These are phyloP conservation scores for Pyricularia grisea DNA, from an alignment of 2,329 filamentous ascomycete genomes.

Conservation along the genomic window DNA sequence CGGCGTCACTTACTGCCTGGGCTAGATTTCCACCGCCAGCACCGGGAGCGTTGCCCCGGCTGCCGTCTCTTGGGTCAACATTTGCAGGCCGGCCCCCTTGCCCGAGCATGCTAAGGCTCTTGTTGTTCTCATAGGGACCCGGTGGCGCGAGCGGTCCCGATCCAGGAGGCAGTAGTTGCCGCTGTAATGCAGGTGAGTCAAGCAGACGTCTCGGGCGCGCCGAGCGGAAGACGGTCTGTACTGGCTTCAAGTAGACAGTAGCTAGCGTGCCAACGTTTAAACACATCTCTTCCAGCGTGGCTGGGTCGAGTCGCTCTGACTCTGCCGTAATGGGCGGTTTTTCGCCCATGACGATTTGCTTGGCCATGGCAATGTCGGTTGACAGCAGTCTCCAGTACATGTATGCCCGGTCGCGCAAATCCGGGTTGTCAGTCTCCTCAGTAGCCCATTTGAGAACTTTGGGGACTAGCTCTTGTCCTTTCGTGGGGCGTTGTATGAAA, in stretches of 20 bases:
- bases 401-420: slow-evolving; percentile 89
- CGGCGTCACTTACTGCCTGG: slow-evolving; percentile 73
- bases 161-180: slow-evolving; percentile 50
- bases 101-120: slow-evolving; percentile 51
- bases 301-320: slow-evolving; percentile 83
- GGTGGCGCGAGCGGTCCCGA: slow-evolving; percentile 14
- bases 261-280: slow-evolving; percentile 92
- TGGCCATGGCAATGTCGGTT: slow-evolving; percentile 80
- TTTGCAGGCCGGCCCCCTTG: slow-evolving; percentile 41
- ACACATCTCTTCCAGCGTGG: slow-evolving; percentile 93
- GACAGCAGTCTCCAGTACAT: slow-evolving; percentile 99
- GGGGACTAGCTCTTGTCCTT: slow-evolving; percentile 86
- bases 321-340: slow-evolving; percentile 96
- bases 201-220: slow-evolving; percentile 71
- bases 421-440: slow-evolving; percentile 97
- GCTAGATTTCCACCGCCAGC: slow-evolving; percentile 39
- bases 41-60: slow-evolving; percentile 4
- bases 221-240: slow-evolving; percentile 90
- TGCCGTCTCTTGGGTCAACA: slow-evolving; percentile 31
- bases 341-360: slow-evolving; percentile 88
- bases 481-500: slow-evolving; percentile 93
- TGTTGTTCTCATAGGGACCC: slow-evolving; percentile 39
- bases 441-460: slow-evolving; percentile 98
- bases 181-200: slow-evolving; percentile 81
- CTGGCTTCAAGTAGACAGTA: slow-evolving; percentile 95